phyloP scores from a whole-genome alignment of 345 rosid species.

The Salix suchowensis region DNA sequence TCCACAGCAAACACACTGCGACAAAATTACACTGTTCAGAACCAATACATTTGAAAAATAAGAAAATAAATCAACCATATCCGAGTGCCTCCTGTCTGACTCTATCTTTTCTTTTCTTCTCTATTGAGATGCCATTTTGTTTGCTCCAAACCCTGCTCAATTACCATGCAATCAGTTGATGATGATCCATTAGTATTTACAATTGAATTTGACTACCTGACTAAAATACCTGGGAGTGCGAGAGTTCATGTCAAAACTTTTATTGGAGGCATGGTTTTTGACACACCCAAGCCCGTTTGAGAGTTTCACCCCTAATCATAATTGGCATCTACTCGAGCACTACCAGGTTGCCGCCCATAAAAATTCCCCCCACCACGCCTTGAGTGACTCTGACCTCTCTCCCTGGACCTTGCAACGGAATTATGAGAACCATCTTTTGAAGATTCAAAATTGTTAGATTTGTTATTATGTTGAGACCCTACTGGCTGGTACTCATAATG shows the following conservation, averaged over 20 bases:
- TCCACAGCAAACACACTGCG: slow-evolving; percentile 23
- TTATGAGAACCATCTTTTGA: slow-evolving; percentile 46
- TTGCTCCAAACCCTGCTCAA: slow-evolving; percentile 39
- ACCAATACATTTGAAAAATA: slow-evolving; percentile 17
- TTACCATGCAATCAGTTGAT: slow-evolving; percentile 19
- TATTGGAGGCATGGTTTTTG: background rate
- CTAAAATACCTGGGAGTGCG: slow-evolving; percentile 29
- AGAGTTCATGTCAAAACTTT: slow-evolving; percentile 14
- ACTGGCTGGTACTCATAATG: slow-evolving; percentile 84
- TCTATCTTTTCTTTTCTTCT: background rate
- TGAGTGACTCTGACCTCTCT: slow-evolving; percentile 54
- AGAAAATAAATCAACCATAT: slow-evolving; percentile 18
- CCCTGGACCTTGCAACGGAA: slow-evolving; percentile 53
- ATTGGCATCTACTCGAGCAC: slow-evolving; percentile 35
- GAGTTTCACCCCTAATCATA: slow-evolving; percentile 34
- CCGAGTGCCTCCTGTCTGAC: slow-evolving; percentile 14
- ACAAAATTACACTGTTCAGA: slow-evolving; percentile 27
- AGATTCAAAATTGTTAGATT: slow-evolving; percentile 40
- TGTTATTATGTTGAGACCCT: slow-evolving; percentile 24
- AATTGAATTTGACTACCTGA: slow-evolving; percentile 15
- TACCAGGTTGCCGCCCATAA: slow-evolving; percentile 46
- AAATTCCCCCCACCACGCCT: slow-evolving; percentile 55
- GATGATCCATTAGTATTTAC: slow-evolving; percentile 13
- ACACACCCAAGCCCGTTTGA: slow-evolving; percentile 6
- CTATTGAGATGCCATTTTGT: slow-evolving; percentile 7